Evolutionary conservation across 2,329 filamentous ascomycete species (phyloP).

Genomic region (Fusarium avenaceum): DNA sequence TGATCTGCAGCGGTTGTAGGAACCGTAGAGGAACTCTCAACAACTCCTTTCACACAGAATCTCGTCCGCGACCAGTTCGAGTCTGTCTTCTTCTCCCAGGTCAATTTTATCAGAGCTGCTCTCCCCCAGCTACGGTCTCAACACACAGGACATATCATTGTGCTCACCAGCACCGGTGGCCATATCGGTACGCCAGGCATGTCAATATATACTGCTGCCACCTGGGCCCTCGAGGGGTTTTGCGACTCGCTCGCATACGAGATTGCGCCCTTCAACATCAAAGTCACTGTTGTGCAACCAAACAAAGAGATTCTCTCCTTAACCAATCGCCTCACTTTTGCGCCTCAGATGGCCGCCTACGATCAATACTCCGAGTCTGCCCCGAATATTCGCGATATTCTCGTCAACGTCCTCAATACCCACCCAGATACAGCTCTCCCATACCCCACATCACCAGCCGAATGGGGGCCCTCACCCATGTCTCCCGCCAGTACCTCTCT

Average conservation of each 20-base stretch:
- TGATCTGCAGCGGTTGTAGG: conserved; percentile 80
- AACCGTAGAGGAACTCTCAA: conserved; percentile 89
- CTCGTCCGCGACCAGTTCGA: conserved; percentile 94
- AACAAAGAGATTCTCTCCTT: conserved; percentile 92
- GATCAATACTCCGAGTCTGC: conserved; percentile 65
- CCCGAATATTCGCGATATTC: conserved; percentile 85
- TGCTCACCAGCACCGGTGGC: conserved; percentile 89
- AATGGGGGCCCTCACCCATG: conserved; percentile 49
- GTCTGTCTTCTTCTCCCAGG: conserved; percentile 92
- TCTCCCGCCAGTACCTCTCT: conserved; percentile 52
- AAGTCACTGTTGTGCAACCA: conserved; percentile 94
- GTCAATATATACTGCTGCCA: conserved; percentile 90
- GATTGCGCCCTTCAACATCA: conserved; percentile 96
- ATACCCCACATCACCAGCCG: conserved; percentile 42
- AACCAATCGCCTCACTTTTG: conserved; percentile 87
- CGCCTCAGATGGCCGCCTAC: conserved; percentile 77
- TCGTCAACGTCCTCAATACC: conserved; percentile 82
- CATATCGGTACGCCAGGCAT: conserved; percentile 94
- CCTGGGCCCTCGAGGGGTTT: conserved; percentile 95
- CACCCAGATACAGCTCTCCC: conserved; percentile 74
- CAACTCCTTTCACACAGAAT: conserved; percentile 77
- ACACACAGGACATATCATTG: conserved; percentile 88
- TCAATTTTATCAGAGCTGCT: conserved; percentile 93
- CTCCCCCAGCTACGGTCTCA: conserved; percentile 84
- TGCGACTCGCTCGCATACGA: conserved; percentile 97